phyloP scores from a whole-genome alignment of 495 filamentous ascomycete species.

The Gamarada debralockiae region DNA sequence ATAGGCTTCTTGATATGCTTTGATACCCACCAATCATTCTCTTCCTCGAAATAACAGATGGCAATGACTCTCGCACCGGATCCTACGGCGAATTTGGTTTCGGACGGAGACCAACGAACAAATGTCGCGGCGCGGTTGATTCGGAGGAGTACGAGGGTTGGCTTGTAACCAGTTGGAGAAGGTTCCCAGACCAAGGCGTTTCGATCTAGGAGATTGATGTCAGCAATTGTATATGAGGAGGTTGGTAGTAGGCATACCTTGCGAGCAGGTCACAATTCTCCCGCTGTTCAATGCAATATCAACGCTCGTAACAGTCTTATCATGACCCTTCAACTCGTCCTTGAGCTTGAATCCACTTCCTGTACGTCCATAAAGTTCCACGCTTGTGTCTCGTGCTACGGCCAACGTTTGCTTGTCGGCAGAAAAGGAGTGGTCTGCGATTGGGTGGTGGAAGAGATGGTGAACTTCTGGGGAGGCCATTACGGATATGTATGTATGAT shows the following conservation, averaged over 20 bases:
- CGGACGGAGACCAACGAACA: slow-evolving; percentile 94
- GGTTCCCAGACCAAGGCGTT: slow-evolving; percentile 98
- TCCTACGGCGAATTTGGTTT: slow-evolving; percentile 95
- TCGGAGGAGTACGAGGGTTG: slow-evolving; percentile 91
- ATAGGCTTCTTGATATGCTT: slow-evolving; percentile 99
- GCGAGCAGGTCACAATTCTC: slow-evolving; percentile 94
- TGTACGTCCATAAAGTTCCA: slow-evolving; percentile 79
- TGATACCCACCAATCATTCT: slow-evolving; percentile 99
- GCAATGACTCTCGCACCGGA: slow-evolving; percentile 93
- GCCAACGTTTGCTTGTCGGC: slow-evolving; percentile 85
- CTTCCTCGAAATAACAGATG: slow-evolving; percentile 98
- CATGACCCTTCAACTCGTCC: slow-evolving; percentile 92
- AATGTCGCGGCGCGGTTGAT: slow-evolving; percentile 97
- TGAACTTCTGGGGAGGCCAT: slow-evolving; percentile 90
- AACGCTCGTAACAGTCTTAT: slow-evolving; percentile 93
- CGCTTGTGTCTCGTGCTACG: slow-evolving; percentile 83
- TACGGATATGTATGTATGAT: slow-evolving; percentile 43
- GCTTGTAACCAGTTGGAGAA: slow-evolving; percentile 87
- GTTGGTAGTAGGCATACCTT: slow-evolving; percentile 52
- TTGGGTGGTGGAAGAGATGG: slow-evolving; percentile 94
- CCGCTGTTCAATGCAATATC: slow-evolving; percentile 90
- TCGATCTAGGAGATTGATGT: slow-evolving; percentile 59
- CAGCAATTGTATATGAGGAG: neutral
- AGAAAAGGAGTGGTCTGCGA: slow-evolving; percentile 97
- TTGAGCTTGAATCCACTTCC: slow-evolving; percentile 77